Base-by-base conservation (phyloP, 805 yeast genomes). In the Kodamaea fukazawae region DNA sequence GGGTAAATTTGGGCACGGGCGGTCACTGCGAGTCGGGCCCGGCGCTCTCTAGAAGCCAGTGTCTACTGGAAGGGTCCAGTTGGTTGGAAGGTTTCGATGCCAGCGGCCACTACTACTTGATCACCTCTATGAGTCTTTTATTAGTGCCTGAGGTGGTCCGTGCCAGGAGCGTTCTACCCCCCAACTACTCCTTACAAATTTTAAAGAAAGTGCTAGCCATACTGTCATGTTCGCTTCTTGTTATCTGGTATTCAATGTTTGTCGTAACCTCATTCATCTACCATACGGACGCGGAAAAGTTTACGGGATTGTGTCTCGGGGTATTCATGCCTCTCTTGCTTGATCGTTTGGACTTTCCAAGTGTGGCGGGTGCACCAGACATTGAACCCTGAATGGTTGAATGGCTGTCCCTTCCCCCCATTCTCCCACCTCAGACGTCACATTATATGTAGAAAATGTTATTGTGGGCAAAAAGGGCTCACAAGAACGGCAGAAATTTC, bases 51-150 rank as follows among this genome's bases (percentile, higher is more conserved):
- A 20, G 8, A 8, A 5, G 8, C 17, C 27, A 23, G 18, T 15
- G 16, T 7, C 14, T 5, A 20, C 23, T 6, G 54, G 58, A 38
- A 29, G 30, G 29, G n/a, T 14, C 30, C 23, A 29, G 9, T 41
- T 76, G 82, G 81, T 50, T 50, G 4, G 66, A 68, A 43, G 78
- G 78, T 7, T 76, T 76, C 48, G 81, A 77, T 49, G 57, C 71
- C 4, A 73, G 79, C 29, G 81, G 81, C 1, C 83, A 77, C 50
- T 70, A 65, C 37, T 73, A 74, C 46, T 65, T 75, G 38, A 40
- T 76, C 2, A 52, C 64, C 1, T 70, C 71, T 4, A 49, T 70
- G 11, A 71, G 78, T 44, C 46, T 74, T 42, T 54, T 74, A 7
- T 41, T 73, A 5, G 11, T 41, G 5, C 45, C 37, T 2, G 45